Evolutionary conservation across 805 yeast species (phyloP).

Genomic region (Yamadazyma takamatsuzukensis): DNA sequence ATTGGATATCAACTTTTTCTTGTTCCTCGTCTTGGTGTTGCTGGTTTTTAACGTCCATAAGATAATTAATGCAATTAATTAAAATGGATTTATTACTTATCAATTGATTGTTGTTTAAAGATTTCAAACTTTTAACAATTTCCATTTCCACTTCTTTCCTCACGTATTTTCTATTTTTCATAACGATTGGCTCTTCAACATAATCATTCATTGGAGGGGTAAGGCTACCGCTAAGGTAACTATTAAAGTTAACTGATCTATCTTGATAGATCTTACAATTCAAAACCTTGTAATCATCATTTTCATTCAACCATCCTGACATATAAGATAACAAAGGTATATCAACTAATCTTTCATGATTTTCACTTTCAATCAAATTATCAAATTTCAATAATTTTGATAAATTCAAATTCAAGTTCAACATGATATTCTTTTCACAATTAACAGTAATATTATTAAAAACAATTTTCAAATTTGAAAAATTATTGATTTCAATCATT

Average conservation of each 20-base stretch:
- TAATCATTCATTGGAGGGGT: slow-evolving; percentile 11
- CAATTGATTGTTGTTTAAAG: slow-evolving; percentile 2
- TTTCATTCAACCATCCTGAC: slow-evolving; percentile 13
- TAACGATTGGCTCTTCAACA: slow-evolving; percentile 1
- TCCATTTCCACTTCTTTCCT: slow-evolving; percentile 11
- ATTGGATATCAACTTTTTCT: too few species aligned
- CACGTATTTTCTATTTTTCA: slow-evolving; percentile 4
- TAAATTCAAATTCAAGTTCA: slow-evolving; percentile 9
- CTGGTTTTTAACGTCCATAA: slow-evolving; percentile 1
- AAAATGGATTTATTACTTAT: slow-evolving; percentile 2
- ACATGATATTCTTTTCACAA: slow-evolving; percentile 10
- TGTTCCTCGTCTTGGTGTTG: too few species aligned
- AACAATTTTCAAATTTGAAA: slow-evolving; percentile 11
- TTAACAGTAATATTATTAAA: slow-evolving; percentile 10
- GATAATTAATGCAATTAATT: slow-evolving; percentile 1
- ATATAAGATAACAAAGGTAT: slow-evolving; percentile 13
- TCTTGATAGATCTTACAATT: slow-evolving; percentile 9
- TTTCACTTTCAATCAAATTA: slow-evolving; percentile 7
- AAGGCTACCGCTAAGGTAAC: slow-evolving; percentile 9
- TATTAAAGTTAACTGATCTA: slow-evolving; percentile 3
- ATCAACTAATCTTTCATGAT: slow-evolving; percentile 9
- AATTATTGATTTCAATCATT: slow-evolving; percentile 11
- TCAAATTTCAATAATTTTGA: slow-evolving; percentile 11
- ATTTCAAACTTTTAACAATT: slow-evolving; percentile 7
- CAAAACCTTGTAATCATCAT: slow-evolving; percentile 13